Base-by-base conservation (phyloP, 1,284 basidiomycete genomes). In the Irpex rosettiformis region DNA sequence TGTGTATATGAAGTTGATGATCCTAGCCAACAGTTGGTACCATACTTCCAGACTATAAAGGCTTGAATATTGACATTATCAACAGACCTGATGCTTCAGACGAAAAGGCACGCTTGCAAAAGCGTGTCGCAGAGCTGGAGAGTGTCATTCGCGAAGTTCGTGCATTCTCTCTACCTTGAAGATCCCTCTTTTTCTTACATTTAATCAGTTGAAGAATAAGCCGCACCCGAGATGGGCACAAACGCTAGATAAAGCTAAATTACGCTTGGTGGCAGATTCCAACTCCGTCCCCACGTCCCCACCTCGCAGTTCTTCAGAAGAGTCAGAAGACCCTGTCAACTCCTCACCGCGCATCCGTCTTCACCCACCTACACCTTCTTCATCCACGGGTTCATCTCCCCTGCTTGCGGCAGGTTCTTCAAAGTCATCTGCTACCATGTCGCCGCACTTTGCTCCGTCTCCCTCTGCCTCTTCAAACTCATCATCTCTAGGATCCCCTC, bases 1-100 rank as follows among this genome's bases (percentile, higher is more conserved):
- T 93, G 91, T 69, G 86, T 93, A 8, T 93, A 93, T 66, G 90
- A 93, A 70, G 84, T 93, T 3, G 91, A 92, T 67, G 89, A 93
- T 67, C 85, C 86, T 6, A 83, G 76, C 70, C 77, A 85, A 75
- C 73, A 78, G 75, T 79, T 52, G 11, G 62, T 55, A 47, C 28
- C 45, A n/a, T n/a, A 16, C 43, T 42, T 22, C 43, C 13, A 42
- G 30, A 30, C 42, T 13, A 42, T 16, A 4, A 11, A 28, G 13
- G 58, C 29, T 37, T 56, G 13, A 58, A 3, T 47, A 29, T 10
- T 25, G 30, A 22, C 48, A 16, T 28, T 3, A 22, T 59, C 49
- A 48, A 18, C 52, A 74, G 74, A 53, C 60, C 61, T n/a, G 70
- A 72, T 51, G 61, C 65, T 21, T 64, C 67, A 61, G 86, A 88